Percentiles rank a stretch among this genome's conserved stretches.
Evolutionary conservation across 2,329 filamentous ascomycete genomes (phyloP).

Genomic region (Botrytis paeoniae): DNA sequence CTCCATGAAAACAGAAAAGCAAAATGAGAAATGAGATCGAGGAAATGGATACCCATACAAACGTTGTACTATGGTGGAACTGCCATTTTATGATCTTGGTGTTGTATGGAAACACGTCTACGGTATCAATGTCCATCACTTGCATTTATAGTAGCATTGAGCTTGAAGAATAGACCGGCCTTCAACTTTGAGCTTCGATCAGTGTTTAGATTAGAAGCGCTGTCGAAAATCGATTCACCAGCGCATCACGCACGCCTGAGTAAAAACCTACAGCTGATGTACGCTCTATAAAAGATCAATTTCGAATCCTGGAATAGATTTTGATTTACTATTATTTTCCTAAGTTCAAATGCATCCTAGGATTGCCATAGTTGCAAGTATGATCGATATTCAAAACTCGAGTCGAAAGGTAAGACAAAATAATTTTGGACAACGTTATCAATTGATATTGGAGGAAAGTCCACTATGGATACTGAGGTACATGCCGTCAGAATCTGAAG

Average conservation of each 20-base stretch:
- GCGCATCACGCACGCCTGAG: too few relatives aligned
- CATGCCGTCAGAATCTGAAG: not conserved
- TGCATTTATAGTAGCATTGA: not conserved
- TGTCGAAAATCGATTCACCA: not conserved
- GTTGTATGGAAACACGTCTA: too few relatives aligned
- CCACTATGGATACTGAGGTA: not conserved
- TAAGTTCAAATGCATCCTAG: not conserved
- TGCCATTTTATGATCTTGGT: too few relatives aligned
- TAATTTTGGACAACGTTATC: not conserved
- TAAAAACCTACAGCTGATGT: too few relatives aligned
- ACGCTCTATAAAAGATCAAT: too few relatives aligned
- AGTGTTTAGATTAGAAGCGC: too few relatives aligned
- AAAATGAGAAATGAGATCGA: not conserved
- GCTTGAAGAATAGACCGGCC: too few relatives aligned
- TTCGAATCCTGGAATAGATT: too few relatives aligned
- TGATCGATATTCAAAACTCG: not conserved
- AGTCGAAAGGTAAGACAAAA: not conserved
- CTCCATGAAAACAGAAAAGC: too few relatives aligned
- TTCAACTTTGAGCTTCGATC: too few relatives aligned
- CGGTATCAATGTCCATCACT: not conserved
- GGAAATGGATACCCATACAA: not conserved
- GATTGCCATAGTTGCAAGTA: not conserved
- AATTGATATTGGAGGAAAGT: not conserved
- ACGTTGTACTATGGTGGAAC: not conserved
- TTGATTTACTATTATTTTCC: not conserved